Percentiles rank a stretch among this genome's conserved stretches.
Evolutionary conservation across 148 eudicot genomes (phyloP).

Genomic region (Amaranthus palmeri): DNA sequence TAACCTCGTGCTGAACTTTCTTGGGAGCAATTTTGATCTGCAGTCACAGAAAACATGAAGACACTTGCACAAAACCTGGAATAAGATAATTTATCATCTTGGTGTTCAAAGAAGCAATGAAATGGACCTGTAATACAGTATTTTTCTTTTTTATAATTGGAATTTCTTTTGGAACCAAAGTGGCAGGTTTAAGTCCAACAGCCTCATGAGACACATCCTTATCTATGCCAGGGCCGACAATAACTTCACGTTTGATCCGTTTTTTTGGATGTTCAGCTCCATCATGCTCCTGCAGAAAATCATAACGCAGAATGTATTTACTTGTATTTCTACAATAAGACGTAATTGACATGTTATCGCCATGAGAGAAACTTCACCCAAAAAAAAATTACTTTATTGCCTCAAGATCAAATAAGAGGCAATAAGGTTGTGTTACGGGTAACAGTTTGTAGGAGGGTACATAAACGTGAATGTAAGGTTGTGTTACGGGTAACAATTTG

Average conservation of each 20-base stretch:
- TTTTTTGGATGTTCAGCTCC: conserved; percentile 42
- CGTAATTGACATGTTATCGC: not conserved
- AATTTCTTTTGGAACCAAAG: conserved; percentile 77
- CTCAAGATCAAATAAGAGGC: not conserved
- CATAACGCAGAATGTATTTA: not conserved
- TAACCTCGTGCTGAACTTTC: conserved; percentile 45
- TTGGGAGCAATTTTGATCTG: conserved; percentile 86
- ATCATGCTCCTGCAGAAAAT: conserved; percentile 34
- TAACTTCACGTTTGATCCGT: conserved; percentile 62
- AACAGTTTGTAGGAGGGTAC: too few species aligned
- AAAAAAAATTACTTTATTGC: not conserved
- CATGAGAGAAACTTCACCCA: not conserved
- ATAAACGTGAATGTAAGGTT: too few species aligned
- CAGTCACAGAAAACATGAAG: conserved; percentile 19
- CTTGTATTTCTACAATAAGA: not conserved
- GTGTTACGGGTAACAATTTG: too few species aligned
- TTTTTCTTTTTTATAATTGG: conserved; percentile 83
- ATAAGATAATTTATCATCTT: not conserved
- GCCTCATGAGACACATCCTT: conserved; percentile 88
- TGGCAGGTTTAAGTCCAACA: conserved; percentile 77
- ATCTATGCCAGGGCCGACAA: conserved; percentile 89
- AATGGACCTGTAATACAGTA: conserved; percentile 63
- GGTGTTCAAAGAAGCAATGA: not conserved
- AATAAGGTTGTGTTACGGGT: too few species aligned
- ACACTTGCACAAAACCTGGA: conserved; percentile 2